Conservation (phyloP, 2,329 filamentous ascomycete genomes). For the Kalmusia sp. region DNA sequence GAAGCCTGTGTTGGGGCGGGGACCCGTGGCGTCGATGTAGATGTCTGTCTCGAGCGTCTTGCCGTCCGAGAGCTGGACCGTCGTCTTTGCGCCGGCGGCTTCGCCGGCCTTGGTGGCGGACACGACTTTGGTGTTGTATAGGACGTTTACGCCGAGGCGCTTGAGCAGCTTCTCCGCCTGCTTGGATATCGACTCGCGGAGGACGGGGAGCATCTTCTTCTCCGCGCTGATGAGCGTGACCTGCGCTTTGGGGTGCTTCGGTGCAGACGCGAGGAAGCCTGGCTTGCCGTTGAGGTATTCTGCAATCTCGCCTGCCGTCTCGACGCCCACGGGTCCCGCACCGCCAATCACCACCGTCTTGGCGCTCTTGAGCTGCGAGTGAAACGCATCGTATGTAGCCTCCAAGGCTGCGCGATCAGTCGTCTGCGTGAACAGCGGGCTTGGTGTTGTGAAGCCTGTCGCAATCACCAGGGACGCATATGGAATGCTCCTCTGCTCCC, state of each 20-base stretch:
- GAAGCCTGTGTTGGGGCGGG: constrained; percentile 60
- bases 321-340: constrained; percentile 58
- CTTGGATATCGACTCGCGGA: constrained; percentile 51
- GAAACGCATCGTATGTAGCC: constrained; percentile 45
- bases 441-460: constrained; percentile 59
- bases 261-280: constrained; percentile 44
- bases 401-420: constrained; percentile 39
- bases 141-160: constrained; percentile 55
- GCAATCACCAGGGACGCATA: constrained; percentile 65
- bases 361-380: constrained; percentile 46
- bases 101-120: constrained; percentile 32
- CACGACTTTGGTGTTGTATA: constrained; percentile 48
- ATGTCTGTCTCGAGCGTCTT: constrained; percentile 58
- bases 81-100: constrained; percentile 50
- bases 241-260: constrained; percentile 47
- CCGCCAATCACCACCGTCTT: constrained; percentile 57
- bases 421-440: constrained; percentile 53
- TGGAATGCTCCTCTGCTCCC: constrained; percentile 44
- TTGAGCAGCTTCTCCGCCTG: constrained; percentile 58
- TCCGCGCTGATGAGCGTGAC: constrained; percentile 56
- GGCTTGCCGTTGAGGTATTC: constrained; percentile 50
- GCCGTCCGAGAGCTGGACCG: constrained; percentile 54
- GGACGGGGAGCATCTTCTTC: constrained; percentile 52
- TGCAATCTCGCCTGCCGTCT: constrained; percentile 58
- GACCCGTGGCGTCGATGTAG: constrained; percentile 62